Percentiles rank a stretch among this genome's conserved stretches.
These are phyloP conservation scores for Thinopyrum elongatum DNA, from an alignment of 176 grass and related monocot species.

Conservation along the genomic window DNA sequence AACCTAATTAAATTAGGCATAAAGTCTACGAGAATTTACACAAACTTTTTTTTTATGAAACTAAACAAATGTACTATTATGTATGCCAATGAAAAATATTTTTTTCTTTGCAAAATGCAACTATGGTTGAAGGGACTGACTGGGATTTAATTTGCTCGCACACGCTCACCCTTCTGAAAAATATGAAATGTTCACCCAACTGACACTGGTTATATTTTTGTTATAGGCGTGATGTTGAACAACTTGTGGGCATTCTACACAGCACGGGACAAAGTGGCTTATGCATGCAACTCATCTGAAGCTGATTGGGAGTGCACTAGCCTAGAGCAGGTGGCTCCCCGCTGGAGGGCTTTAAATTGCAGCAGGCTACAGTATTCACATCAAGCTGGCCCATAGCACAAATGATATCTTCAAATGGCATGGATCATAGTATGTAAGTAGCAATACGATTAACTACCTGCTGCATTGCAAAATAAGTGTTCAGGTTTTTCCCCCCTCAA, in stretches of 20 bases:
- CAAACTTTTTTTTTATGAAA: not conserved
- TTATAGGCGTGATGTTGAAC: not conserved
- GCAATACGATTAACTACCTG: not conserved
- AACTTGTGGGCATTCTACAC: conserved; percentile 2
- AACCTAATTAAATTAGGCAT: not conserved
- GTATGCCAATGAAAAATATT: not conserved
- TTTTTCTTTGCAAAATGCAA: not conserved
- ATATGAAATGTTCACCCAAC: not conserved
- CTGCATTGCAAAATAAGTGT: not conserved
- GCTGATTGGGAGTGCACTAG: not conserved
- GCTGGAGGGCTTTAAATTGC: not conserved
- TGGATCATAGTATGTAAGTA: not conserved
- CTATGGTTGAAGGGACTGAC: not conserved
- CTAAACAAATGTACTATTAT: not conserved
- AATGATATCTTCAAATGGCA: not conserved
- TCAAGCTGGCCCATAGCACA: not conserved
- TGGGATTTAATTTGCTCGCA: not conserved
- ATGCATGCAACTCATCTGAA: not conserved
- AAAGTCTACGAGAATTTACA: not conserved
- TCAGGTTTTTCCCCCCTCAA: not conserved
- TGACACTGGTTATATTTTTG: not conserved
- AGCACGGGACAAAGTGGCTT: not conserved
- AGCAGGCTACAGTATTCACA: not conserved
- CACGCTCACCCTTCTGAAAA: not conserved
- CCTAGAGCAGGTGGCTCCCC: not conserved